phyloP scores from a whole-genome alignment of 441 rosid genomes.

The Jatropha multifida region DNA sequence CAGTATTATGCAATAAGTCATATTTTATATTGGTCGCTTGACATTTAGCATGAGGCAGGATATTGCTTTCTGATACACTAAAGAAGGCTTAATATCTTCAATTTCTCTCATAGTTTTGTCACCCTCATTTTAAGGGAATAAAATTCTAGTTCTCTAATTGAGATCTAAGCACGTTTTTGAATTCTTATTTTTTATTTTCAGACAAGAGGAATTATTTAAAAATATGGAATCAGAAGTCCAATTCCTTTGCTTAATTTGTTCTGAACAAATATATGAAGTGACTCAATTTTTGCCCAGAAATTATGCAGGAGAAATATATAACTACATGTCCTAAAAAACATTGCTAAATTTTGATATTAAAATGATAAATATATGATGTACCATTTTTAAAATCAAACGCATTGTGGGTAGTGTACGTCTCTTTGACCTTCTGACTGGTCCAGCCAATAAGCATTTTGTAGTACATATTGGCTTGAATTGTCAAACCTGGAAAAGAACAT shows the following conservation, averaged over 20 bases:
- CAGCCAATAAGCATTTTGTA: slow-evolving; percentile 95
- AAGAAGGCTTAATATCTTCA: not conserved
- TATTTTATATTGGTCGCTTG: not conserved
- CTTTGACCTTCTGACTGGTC: slow-evolving; percentile 94
- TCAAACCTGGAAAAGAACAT: slow-evolving; percentile 64
- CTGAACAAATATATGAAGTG: not conserved
- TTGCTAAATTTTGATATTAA: not conserved
- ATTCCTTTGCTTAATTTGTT: not conserved
- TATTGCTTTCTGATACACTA: slow-evolving; percentile 1
- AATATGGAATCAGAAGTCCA: not conserved
- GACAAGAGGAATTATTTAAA: not conserved
- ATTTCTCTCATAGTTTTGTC: not conserved
- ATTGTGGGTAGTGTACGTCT: slow-evolving; percentile 59
- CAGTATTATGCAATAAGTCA: not conserved
- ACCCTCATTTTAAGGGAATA: not conserved
- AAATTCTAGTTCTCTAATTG: not conserved
- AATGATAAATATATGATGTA: slow-evolving; percentile 26
- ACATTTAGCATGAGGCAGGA: not conserved
- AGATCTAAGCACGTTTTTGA: not conserved
- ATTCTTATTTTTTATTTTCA: not conserved
- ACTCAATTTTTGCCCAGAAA: not conserved
- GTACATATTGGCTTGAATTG: slow-evolving; percentile 97
- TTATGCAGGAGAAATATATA: not conserved
- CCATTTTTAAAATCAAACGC: slow-evolving; percentile 96
- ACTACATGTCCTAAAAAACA: slow-evolving; percentile 1